Conservation (phyloP, 2,329 filamentous ascomycete species). For the Cryphonectria naterciae region DNA sequence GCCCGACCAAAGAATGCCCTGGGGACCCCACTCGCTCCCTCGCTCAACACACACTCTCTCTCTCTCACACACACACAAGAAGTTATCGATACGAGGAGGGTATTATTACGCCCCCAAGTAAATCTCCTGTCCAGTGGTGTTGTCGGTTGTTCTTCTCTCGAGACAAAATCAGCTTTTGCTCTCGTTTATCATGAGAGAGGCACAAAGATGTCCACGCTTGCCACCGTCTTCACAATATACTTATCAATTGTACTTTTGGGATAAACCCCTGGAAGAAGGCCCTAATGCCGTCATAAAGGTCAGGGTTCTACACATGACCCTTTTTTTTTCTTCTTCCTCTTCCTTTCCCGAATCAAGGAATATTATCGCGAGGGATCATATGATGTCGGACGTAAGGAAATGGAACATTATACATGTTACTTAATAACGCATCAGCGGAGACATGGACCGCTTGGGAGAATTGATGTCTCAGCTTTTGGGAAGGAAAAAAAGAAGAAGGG, state of each 20-base stretch:
- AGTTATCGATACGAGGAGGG: neutral
- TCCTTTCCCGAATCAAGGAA: too few species aligned
- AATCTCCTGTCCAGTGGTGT: neutral
- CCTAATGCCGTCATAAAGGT: neutral
- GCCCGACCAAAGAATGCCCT: neutral
- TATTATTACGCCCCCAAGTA: neutral
- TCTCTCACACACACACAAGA: neutral
- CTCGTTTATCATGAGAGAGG: neutral
- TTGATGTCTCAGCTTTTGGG: neutral
- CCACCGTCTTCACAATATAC: neutral
- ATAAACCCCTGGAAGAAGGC: neutral
- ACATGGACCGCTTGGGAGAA: too few species aligned
- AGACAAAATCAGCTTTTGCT: neutral
- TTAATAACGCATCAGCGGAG: neutral
- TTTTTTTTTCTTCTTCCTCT: neutral
- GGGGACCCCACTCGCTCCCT: neutral
- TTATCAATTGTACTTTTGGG: neutral
- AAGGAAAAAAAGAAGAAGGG: too few species aligned
- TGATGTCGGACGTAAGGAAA: neutral
- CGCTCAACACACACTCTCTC: neutral
- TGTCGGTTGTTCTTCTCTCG: neutral
- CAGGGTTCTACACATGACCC: neutral
- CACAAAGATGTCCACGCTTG: slow-evolving; percentile 1
- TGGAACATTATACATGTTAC: neutral
- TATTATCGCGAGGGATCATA: neutral